Percentiles rank a stretch among this genome's conserved stretches.
phyloP scores from a whole-genome alignment of 108 stramenopile genomes.

The Nitzschia putrida region DNA sequence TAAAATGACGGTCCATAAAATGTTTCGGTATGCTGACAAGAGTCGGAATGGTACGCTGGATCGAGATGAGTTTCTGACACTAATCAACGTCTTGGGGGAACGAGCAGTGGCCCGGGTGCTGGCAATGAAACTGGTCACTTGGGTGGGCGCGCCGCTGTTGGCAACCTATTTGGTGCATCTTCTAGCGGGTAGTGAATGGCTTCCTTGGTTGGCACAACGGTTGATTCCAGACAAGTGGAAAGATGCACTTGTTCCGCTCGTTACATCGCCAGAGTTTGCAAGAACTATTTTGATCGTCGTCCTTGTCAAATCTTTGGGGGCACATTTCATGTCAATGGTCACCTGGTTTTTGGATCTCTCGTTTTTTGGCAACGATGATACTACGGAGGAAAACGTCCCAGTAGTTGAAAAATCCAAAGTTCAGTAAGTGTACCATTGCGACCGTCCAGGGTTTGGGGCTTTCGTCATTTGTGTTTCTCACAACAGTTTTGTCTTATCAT shows the following conservation, averaged over 20 bases:
- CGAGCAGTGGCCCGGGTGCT: constrained; percentile 38
- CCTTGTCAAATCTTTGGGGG: constrained; percentile 33
- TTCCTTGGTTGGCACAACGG: constrained; percentile 2
- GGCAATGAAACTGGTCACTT: constrained; percentile 42
- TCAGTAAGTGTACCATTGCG: too few relatives aligned
- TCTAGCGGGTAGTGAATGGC: constrained; percentile 12
- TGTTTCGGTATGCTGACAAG: constrained; percentile 34
- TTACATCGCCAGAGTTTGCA: constrained; percentile 33
- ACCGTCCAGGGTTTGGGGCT: too few relatives aligned
- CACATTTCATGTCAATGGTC: constrained; percentile 26
- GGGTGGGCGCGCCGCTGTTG: constrained; percentile 46
- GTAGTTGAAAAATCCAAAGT: too few relatives aligned
- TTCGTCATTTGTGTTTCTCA: too few relatives aligned
- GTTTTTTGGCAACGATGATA: constrained; percentile 4
- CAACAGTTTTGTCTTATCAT: too few relatives aligned
- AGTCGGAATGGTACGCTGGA: constrained; percentile 17
- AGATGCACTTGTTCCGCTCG: constrained; percentile 22
- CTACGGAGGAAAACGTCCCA: too few relatives aligned
- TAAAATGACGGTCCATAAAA: constrained; percentile 15
- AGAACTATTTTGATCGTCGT: constrained; percentile 29
- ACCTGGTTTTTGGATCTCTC: constrained; percentile 23
- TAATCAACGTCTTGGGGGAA: constrained; percentile 16
- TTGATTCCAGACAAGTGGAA: constrained; percentile 26
- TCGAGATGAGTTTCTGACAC: constrained; percentile 30
- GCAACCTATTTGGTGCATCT: constrained; percentile 11